phyloP scores from a whole-genome alignment of 2,329 filamentous ascomycete genomes.

The Hymenoscyphus albidus region DNA sequence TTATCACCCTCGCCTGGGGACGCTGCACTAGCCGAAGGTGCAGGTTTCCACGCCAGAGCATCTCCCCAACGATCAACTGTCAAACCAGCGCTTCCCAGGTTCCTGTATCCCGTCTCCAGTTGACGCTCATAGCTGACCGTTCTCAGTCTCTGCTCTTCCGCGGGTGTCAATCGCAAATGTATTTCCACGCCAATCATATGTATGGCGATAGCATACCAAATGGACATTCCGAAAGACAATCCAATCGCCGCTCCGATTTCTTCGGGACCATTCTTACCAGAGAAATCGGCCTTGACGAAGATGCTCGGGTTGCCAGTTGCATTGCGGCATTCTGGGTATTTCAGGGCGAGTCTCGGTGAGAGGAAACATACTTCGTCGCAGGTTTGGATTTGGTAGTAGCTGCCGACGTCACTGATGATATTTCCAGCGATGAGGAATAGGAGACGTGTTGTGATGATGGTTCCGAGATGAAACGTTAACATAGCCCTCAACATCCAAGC shows the following conservation, averaged over 20 bases:
- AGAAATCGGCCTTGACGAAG: not conserved
- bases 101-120: slow-evolving; percentile 48
- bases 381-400: slow-evolving; percentile 37
- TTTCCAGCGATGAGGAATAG: slow-evolving; percentile 43
- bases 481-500: slow-evolving; percentile 60
- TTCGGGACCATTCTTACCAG: slow-evolving; percentile 4
- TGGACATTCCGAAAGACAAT: slow-evolving; percentile 46
- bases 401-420: slow-evolving; percentile 37
- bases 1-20: not conserved
- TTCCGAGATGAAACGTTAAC: slow-evolving; percentile 47
- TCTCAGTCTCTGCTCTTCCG: slow-evolving; percentile 50
- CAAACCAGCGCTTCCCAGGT: slow-evolving; percentile 46
- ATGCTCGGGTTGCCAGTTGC: not conserved
- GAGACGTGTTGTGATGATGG: slow-evolving; percentile 50
- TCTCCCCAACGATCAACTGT: slow-evolving; percentile 42
- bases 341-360: not conserved
- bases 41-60: slow-evolving; percentile 7
- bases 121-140: slow-evolving; percentile 55
- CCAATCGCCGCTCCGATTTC: slow-evolving; percentile 24
- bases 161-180: slow-evolving; percentile 41
- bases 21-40: not conserved
- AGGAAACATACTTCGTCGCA: slow-evolving; percentile 49
- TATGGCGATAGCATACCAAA: slow-evolving; percentile 50
- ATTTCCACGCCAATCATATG: slow-evolving; percentile 48
- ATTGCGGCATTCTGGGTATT: slow-evolving; percentile 9